Conservation (phyloP, 108 stramenopile genomes). For the Fragilariopsis cylindrus region DNA sequence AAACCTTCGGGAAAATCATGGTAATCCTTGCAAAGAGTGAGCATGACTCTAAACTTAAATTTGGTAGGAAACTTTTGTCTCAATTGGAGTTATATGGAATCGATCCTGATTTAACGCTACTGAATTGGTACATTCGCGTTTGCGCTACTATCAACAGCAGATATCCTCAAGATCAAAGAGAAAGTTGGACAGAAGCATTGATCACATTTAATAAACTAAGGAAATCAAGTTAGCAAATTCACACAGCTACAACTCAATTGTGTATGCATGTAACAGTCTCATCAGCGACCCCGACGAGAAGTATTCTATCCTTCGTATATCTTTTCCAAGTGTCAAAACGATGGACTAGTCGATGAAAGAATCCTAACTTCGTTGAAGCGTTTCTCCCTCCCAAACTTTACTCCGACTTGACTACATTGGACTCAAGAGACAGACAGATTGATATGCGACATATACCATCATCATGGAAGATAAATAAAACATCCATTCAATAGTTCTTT, state of each 20-base stretch:
- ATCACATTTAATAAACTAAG: conserved; percentile 1
- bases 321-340: conserved; percentile 8
- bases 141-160: not conserved
- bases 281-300: conserved; percentile 8
- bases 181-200: not conserved
- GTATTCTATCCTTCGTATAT: not conserved
- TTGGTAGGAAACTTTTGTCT: not conserved
- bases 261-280: conserved; percentile 13
- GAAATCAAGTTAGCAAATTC: conserved; percentile 13
- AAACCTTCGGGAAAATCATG: conserved; percentile 14
- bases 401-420: conserved; percentile 1
- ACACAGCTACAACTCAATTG: conserved; percentile 14
- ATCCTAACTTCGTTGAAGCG: not conserved
- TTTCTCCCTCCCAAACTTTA: not conserved
- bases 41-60: conserved; percentile 3
- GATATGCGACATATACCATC: conserved; percentile 7
- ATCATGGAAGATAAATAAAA: conserved; percentile 1
- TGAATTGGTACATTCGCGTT: conserved; percentile 25
- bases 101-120: conserved; percentile 1
- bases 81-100: conserved; percentile 13
- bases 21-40: conserved; percentile 17
- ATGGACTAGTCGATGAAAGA: conserved; percentile 11
- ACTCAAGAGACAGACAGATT: conserved; percentile 1
- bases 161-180: not conserved
- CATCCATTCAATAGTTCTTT: not conserved